Evolutionary conservation across 768 basidiomycete species (phyloP).

Genomic region (Podaxis rugospora): DNA sequence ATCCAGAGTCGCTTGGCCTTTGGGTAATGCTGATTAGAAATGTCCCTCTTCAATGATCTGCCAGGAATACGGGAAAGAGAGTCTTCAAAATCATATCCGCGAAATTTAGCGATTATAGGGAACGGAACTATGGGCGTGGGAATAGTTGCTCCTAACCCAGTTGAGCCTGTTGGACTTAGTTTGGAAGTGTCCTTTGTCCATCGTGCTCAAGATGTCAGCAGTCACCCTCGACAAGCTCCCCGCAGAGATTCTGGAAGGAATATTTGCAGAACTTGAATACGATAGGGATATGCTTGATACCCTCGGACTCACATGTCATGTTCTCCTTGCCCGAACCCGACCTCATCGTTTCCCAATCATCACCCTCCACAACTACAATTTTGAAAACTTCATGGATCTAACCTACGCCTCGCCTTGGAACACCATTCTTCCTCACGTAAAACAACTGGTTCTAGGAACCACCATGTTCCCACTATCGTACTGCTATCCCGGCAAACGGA

Average conservation of each 20-base stretch:
- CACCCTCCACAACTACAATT: conserved; percentile 4
- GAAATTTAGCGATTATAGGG: too few species aligned
- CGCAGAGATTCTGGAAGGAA: conserved; percentile 1
- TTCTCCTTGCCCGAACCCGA: neutral
- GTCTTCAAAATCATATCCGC: too few species aligned
- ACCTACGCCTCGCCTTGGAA: conserved; percentile 1
- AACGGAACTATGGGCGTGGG: too few species aligned
- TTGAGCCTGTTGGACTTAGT: too few species aligned
- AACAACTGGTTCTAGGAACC: neutral
- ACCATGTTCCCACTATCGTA: neutral
- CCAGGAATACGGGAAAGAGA: too few species aligned
- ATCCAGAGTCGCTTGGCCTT: too few species aligned
- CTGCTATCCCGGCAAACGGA: neutral
- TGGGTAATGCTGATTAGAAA: too few species aligned
- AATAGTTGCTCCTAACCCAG: too few species aligned
- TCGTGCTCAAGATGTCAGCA: neutral
- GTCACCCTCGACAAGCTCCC: neutral
- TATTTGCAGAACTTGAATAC: neutral
- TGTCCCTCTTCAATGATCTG: too few species aligned
- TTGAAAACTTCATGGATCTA: neutral
- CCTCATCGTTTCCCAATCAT: conserved; percentile 1
- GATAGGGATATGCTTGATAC: neutral
- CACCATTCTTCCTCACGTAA: neutral
- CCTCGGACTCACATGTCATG: neutral
- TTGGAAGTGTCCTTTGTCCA: too few species aligned